These are phyloP conservation scores for Proliferodiscus dingleyae DNA, from an alignment of 2,329 filamentous ascomycete species.

Conservation along the genomic window DNA sequence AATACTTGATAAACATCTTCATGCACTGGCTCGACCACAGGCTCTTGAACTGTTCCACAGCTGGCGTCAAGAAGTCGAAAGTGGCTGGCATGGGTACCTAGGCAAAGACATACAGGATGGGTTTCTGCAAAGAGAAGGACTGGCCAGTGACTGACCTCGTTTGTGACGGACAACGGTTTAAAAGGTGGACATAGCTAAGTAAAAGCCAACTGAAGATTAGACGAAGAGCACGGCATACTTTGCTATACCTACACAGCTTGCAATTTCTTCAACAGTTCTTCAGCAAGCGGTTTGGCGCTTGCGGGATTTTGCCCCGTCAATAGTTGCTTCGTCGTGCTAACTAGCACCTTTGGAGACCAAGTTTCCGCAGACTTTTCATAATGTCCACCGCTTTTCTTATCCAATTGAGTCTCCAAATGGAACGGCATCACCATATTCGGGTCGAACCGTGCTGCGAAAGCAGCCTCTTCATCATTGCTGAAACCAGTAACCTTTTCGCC, in stretches of 20 bases:
- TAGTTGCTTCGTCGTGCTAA: conserved; percentile 33
- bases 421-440: conserved; percentile 48
- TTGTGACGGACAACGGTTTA: background rate
- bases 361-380: conserved; percentile 51
- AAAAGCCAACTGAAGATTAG: no score
- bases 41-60: conserved; percentile 13
- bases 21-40: background rate
- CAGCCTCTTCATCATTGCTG: conserved; percentile 47
- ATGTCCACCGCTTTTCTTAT: conserved; percentile 43
- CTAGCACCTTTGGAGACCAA: conserved; percentile 31
- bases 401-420: conserved; percentile 51
- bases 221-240: no score
- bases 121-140: conserved; percentile 2
- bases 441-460: conserved; percentile 34
- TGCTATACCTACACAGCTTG: no score
- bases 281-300: conserved; percentile 35
- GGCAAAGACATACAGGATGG: conserved; percentile 10
- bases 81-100: conserved; percentile 20
- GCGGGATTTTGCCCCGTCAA: conserved; percentile 41
- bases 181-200: background rate
- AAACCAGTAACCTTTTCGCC: conserved; percentile 56
- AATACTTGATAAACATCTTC: background rate
- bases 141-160: background rate
- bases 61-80: conserved; percentile 17
- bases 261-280: conserved; percentile 28